A percentile compares a stretch with the other conserved stretches of the same genome.
Evolutionary conservation across 2,329 filamentous ascomycete species (phyloP).

Genomic region (Fusarium robinianum): DNA sequence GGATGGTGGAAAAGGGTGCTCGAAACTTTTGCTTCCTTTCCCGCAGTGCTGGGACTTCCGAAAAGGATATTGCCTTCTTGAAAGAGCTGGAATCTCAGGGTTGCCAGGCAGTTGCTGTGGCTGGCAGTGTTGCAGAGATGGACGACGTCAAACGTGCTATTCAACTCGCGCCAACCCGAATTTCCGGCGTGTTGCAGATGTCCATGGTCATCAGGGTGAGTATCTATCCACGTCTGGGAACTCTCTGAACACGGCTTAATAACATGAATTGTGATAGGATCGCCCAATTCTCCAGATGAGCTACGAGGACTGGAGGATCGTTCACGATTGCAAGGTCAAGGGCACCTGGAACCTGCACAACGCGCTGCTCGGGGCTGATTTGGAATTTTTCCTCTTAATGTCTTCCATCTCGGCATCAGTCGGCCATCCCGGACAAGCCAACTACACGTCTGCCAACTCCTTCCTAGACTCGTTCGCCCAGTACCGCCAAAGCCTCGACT

Average conservation of each 20-base stretch:
- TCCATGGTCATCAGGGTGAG: conserved; percentile 46
- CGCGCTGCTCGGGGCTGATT: conserved; percentile 35
- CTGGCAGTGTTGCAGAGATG: conserved; percentile 40
- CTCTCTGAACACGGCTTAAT: too few species aligned
- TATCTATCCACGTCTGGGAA: too few species aligned
- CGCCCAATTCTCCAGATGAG: conserved; percentile 41
- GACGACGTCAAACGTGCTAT: conserved; percentile 37
- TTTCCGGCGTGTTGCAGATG: conserved; percentile 48
- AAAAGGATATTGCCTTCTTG: conserved; percentile 17
- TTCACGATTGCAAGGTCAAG: conserved; percentile 39
- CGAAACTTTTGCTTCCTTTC: conserved; percentile 18
- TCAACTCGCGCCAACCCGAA: conserved; percentile 21
- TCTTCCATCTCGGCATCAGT: conserved; percentile 43
- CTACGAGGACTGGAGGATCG: conserved; percentile 38
- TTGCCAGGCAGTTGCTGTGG: conserved; percentile 34
- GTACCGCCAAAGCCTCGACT: conserved; percentile 41
- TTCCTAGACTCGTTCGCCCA: conserved; percentile 48
- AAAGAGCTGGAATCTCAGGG: conserved; percentile 35
- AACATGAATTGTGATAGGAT: too few species aligned
- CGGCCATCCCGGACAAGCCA: conserved; percentile 45
- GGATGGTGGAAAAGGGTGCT: conserved; percentile 21
- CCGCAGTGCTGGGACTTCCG: conserved; percentile 8
- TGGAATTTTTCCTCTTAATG: conserved; percentile 47
- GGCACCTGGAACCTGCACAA: conserved; percentile 46
- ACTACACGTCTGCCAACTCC: conserved; percentile 49